Evolutionary conservation across 768 basidiomycete species (phyloP), one percentile per base, ranked within the genome.

Genomic region (Podaxis rugospora): DNA sequence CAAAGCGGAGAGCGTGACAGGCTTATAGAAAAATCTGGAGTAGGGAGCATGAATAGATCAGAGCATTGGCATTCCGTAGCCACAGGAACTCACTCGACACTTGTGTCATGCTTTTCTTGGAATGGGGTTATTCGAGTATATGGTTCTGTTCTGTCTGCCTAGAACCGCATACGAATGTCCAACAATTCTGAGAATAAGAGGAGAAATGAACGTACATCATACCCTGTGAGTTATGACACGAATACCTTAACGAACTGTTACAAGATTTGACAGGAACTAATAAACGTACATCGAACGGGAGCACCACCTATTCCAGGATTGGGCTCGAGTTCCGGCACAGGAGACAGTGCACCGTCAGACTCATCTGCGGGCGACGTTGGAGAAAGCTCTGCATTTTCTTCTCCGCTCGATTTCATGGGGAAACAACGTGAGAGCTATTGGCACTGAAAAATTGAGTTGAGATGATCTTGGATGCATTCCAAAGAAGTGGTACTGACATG

Each of bases 41-140:
- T 16, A 36, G 62, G 39, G 59, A 11, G 25, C 59, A 53, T 47
- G 60, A 61, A 27, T 51, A 65, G 55, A 27, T 57, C 62, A 62
- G 44, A 67, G 62, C 58, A 40, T 36, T 51, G 27, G 37, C 14
- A 52, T 40, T 50, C 11, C 36, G n/a, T 21, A 27, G 37, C 58
- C 54, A 61, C 27, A 25, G 39, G 51, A 32, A 77, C 87, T 66
- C 66, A 92, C 91, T 93, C 92, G 63, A 93, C 81, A 64, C 85
- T 90, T 23, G 92, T 90, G 69, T 93, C 92, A 69, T 86, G 81
- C 67, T 80, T 85, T 75, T 92, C 90, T 71, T 93, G 90, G 71
- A 93, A 93, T 27, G 92, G 92, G 50, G 80, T 79, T 66, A 92
- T 93, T 61, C 86, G 83, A 18, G 92, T 93, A 69, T 93, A 93